Evolutionary conservation across 805 yeast species (phyloP).

Genomic region (Sugiyamaella marilandica): DNA sequence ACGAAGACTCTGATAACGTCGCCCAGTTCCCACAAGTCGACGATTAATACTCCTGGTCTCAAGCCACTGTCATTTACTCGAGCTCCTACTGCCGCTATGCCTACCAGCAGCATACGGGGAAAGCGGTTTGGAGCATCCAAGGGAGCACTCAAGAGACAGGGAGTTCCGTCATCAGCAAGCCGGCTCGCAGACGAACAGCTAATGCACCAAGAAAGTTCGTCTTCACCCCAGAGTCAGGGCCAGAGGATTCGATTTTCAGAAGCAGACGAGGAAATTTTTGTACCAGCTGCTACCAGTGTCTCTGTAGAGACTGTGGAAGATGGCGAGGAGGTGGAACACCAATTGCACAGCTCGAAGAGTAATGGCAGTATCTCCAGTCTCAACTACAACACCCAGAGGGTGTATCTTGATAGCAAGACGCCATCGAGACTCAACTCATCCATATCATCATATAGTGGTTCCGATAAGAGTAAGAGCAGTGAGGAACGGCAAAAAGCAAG

Average conservation of each 20-base stretch:
- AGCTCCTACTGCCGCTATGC: constrained; percentile 11
- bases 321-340: not conserved
- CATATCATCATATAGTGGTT: not conserved
- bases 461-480: not conserved
- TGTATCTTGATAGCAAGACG: constrained; percentile 7
- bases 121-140: constrained; percentile 12
- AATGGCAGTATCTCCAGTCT: not conserved
- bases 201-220: not conserved
- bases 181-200: not conserved
- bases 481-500: not conserved
- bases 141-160: not conserved
- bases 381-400: not conserved
- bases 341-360: not conserved
- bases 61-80: constrained; percentile 5
- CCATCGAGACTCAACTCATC: constrained; percentile 3
- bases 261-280: constrained; percentile 10
- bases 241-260: constrained; percentile 13
- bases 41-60: not conserved
- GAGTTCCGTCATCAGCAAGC: not conserved
- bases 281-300: not conserved
- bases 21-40: not conserved
- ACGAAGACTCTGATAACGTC: not conserved
- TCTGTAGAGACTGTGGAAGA: not conserved
- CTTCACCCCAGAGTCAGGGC: not conserved
- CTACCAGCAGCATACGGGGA: constrained; percentile 7